Conservation (phyloP, 179 eudicot genomes). For the Sideroxylon spinosum region DNA sequence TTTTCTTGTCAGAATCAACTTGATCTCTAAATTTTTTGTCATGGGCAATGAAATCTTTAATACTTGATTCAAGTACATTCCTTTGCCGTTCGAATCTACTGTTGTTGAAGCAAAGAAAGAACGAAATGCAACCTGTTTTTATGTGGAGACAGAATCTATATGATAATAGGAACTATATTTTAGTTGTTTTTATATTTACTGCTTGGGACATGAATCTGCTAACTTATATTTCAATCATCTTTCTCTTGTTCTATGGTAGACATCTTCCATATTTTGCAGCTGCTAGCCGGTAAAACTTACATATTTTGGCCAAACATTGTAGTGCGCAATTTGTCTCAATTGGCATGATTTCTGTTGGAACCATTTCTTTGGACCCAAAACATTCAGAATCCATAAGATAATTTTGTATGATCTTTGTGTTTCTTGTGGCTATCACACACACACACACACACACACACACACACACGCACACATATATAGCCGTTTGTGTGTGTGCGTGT, state of each 20-base stretch:
- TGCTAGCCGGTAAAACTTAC: background rate
- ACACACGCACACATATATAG: background rate
- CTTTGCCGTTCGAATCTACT: background rate
- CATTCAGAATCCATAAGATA: background rate
- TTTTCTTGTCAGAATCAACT: background rate
- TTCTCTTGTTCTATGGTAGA: background rate
- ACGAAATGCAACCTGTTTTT: background rate
- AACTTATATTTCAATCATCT: background rate
- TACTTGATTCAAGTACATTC: background rate
- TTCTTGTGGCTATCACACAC: background rate
- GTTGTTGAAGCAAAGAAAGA: background rate
- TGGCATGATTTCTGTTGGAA: background rate
- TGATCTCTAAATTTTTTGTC: slow-evolving; percentile 1
- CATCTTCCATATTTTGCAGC: background rate
- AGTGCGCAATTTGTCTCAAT: background rate
- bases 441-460: no score
- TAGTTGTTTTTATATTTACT: background rate
- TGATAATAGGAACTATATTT: background rate
- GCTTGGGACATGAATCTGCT: background rate
- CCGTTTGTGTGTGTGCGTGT: background rate
- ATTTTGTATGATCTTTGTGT: background rate
- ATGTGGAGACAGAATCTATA: background rate
- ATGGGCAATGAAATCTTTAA: background rate
- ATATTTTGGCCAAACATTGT: background rate
- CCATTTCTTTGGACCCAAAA: background rate